Evolutionary conservation across 1,284 basidiomycete genomes (phyloP).

Genomic region (Gymnopus androsaceus): DNA sequence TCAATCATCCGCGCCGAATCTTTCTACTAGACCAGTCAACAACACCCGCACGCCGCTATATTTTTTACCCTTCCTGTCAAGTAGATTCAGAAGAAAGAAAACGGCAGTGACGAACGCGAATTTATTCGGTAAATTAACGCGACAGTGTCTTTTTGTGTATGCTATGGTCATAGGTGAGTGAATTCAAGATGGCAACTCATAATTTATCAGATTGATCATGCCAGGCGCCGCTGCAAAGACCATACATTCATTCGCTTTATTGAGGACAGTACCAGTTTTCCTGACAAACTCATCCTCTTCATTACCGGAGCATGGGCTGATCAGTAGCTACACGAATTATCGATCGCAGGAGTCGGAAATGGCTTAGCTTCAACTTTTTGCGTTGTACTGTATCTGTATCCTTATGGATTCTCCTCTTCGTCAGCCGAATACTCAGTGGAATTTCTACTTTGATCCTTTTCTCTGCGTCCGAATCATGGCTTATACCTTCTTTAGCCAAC

Average conservation of each 20-base stretch:
- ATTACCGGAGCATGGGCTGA: constrained; percentile 79
- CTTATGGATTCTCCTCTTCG: constrained; percentile 56
- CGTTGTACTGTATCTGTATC: constrained; percentile 58
- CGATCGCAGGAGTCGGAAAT: constrained; percentile 58
- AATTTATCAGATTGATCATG: too few species aligned
- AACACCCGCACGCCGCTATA: constrained; percentile 45
- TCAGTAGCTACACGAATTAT: constrained; percentile 47
- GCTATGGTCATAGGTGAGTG: constrained; percentile 70
- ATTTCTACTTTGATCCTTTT: constrained; percentile 74
- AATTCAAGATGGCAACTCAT: background rate
- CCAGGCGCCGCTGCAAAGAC: constrained; percentile 75
- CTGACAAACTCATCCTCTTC: constrained; percentile 63
- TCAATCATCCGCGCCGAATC: too few species aligned
- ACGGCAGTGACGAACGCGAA: background rate
- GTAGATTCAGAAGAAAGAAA: constrained; percentile 34
- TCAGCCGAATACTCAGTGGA: constrained; percentile 66
- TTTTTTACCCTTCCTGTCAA: constrained; percentile 49
- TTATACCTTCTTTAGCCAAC: constrained; percentile 60
- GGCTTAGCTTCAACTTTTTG: constrained; percentile 65
- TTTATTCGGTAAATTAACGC: constrained; percentile 43
- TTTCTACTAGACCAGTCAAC: constrained; percentile 60
- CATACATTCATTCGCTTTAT: constrained; percentile 74
- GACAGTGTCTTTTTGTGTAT: constrained; percentile 67
- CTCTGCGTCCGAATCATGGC: constrained; percentile 76
- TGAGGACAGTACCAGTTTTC: constrained; percentile 65